Evolutionary conservation across 2,329 filamentous ascomycete genomes (phyloP).

Genomic region (Chrysoporthe austroafricana): DNA sequence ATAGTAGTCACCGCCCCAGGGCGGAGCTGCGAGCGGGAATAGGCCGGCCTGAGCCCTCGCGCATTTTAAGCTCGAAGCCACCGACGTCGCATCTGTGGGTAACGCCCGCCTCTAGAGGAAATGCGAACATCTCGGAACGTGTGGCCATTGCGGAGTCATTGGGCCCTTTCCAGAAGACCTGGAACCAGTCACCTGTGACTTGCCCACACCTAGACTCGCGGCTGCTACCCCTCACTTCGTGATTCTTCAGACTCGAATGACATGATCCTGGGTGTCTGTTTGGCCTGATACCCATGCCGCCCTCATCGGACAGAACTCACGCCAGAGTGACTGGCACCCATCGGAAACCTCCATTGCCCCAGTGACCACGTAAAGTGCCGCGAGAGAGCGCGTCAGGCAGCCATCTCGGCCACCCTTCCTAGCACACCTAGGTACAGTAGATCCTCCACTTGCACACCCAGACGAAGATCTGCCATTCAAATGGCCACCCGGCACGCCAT

Average conservation of each 20-base stretch:
- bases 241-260: too few species aligned
- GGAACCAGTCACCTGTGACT: too few species aligned
- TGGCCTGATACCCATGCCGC: too few species aligned
- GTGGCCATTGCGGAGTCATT: too few species aligned
- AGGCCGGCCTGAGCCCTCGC: not conserved
- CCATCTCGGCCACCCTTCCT: not conserved
- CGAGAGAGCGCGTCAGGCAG: not conserved
- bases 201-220: too few species aligned
- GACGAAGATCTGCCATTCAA: not conserved
- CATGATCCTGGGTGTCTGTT: too few species aligned
- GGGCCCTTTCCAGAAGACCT: not conserved
- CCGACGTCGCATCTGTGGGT: not conserved
- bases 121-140: not conserved
- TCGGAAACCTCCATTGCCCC: too few species aligned
- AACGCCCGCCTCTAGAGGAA: not conserved
- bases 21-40: slow-evolving; percentile 1
- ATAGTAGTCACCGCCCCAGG: not conserved
- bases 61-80: not conserved
- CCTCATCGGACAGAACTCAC: too few species aligned
- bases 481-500: not conserved
- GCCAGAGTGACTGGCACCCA: too few species aligned
- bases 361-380: not conserved
- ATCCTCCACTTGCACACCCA: not conserved
- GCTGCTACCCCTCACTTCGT: too few species aligned
- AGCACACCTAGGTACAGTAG: not conserved